Conservation (phyloP, 2,329 filamentous ascomycete species). For the Diaporthe australafricana region DNA sequence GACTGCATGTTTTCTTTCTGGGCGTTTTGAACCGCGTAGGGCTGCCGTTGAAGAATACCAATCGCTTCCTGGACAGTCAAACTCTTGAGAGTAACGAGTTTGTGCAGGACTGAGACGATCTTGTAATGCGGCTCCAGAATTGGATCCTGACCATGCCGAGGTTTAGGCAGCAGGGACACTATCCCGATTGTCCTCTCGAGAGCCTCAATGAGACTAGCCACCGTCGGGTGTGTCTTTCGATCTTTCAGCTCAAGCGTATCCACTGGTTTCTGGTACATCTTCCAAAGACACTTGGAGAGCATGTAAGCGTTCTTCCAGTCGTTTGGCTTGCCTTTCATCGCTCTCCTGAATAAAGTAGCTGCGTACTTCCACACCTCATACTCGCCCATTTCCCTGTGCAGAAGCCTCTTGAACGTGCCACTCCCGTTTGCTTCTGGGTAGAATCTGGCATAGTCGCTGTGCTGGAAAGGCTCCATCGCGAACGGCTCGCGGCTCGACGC, state of each 20-base stretch:
- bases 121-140: constrained; percentile 95
- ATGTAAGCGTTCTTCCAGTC: constrained; percentile 73
- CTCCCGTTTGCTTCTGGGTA: constrained; percentile 63
- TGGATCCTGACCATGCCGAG: constrained; percentile 73
- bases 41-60: constrained; percentile 66
- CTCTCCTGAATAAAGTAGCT: constrained; percentile 66
- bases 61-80: constrained; percentile 61
- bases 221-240: constrained; percentile 49
- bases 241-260: constrained; percentile 59
- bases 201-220: constrained; percentile 57
- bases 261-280: constrained; percentile 66
- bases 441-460: constrained; percentile 67
- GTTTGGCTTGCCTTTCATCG: constrained; percentile 63
- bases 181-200: constrained; percentile 64
- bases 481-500: constrained; percentile 72
- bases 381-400: constrained; percentile 68
- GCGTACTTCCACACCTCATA: constrained; percentile 73
- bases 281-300: constrained; percentile 72
- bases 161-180: constrained; percentile 64
- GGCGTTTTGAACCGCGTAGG: constrained; percentile 62
- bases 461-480: constrained; percentile 71
- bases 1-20: constrained; percentile 65
- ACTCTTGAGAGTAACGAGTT: constrained; percentile 73
- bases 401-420: constrained; percentile 62
- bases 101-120: constrained; percentile 83